A percentile compares a stretch with the other conserved stretches of the same genome.
Evolutionary conservation across 208 protist species (phyloP).

Genomic region (Trypanosoma brucei): DNA sequence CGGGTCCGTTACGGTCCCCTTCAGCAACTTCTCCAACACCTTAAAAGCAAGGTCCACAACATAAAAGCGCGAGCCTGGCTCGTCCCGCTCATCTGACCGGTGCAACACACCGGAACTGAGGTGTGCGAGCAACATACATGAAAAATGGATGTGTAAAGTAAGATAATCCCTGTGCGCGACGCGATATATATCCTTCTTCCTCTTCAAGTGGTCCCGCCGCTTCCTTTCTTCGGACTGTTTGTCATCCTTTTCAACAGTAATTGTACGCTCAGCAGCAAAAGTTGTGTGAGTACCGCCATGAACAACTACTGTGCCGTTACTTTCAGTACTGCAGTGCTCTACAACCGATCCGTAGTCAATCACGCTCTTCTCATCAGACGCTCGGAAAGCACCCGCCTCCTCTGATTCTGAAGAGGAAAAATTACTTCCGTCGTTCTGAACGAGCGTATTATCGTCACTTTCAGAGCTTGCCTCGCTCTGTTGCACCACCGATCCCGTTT

Average conservation of each 20-base stretch:
- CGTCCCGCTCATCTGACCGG: neutral
- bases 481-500: too few species aligned
- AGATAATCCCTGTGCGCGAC: constrained; percentile 17
- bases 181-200: constrained; percentile 1
- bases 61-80: constrained; percentile 11
- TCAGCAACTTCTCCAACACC: constrained; percentile 9
- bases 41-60: constrained; percentile 17
- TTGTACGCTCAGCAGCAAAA: constrained; percentile 6
- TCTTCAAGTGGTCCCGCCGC: neutral
- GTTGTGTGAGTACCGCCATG: constrained; percentile 2
- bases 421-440: neutral
- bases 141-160: constrained; percentile 16
- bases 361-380: neutral
- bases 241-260: neutral
- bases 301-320: constrained; percentile 14
- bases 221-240: constrained; percentile 5
- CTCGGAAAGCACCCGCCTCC: neutral
- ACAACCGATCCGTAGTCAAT: neutral
- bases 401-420: neutral
- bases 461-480: neutral
- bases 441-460: neutral
- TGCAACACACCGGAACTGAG: constrained; percentile 10
- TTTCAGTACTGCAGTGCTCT: neutral
- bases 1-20: constrained; percentile 1
- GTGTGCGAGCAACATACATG: constrained; percentile 23